Percentiles rank a stretch among this genome's conserved stretches.
Conservation (phyloP, 2,329 filamentous ascomycete species). For the Hortaea sp. region DNA sequence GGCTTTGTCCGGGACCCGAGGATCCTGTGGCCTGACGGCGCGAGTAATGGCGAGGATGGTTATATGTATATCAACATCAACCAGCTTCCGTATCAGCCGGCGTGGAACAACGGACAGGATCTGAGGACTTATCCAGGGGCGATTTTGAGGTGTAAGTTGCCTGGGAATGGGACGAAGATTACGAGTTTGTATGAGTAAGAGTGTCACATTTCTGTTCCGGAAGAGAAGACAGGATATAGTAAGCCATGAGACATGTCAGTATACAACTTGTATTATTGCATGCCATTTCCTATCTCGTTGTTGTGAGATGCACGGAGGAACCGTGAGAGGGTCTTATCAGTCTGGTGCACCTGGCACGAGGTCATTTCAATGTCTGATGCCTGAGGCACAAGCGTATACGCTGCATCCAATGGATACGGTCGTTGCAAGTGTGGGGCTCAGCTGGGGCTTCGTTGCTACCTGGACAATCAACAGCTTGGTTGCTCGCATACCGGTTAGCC, state of each 20-base stretch:
- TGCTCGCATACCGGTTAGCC: too few species aligned
- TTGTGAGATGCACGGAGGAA: too few species aligned
- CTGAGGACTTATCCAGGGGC: conserved; percentile 33
- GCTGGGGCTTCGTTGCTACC: background rate
- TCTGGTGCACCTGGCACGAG: too few species aligned
- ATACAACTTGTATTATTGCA: too few species aligned
- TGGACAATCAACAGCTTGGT: background rate
- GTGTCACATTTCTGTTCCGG: background rate
- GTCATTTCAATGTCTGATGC: background rate
- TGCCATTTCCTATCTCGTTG: too few species aligned
- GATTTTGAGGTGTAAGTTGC: conserved; percentile 35
- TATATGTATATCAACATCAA: conserved; percentile 43
- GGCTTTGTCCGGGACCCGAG: conserved; percentile 33
- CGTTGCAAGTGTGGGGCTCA: background rate
- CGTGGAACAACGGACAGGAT: conserved; percentile 39
- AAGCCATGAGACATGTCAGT: too few species aligned
- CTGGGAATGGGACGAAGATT: conserved; percentile 32
- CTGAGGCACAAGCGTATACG: background rate
- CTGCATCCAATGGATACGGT: too few species aligned
- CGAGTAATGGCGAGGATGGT: conserved; percentile 32
- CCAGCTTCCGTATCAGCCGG: conserved; percentile 35
- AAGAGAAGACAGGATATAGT: background rate
- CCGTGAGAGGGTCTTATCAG: too few species aligned
- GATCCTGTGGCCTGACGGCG: conserved; percentile 36
- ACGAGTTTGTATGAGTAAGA: conserved; percentile 12